These are phyloP conservation scores for Pythium dissotocum DNA, from an alignment of 352 stramenopile species.

Conservation along the genomic window DNA sequence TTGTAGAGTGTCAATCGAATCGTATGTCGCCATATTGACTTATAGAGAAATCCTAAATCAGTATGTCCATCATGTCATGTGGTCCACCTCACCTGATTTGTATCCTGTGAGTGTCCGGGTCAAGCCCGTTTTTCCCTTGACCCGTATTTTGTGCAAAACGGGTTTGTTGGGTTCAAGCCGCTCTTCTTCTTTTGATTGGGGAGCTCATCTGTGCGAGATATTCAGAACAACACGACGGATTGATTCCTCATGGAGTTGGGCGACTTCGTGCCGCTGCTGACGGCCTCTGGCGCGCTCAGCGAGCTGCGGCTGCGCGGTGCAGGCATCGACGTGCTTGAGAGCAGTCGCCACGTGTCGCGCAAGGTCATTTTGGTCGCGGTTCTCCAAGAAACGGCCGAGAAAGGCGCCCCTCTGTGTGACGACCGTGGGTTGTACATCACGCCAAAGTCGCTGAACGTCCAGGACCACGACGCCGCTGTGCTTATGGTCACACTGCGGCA, in stretches of 20 bases:
- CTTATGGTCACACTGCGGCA: slow-evolving; percentile 50
- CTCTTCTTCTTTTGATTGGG: slow-evolving; percentile 1
- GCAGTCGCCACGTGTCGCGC: slow-evolving; percentile 39
- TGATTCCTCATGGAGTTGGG: slow-evolving; percentile 24
- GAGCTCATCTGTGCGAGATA: background rate
- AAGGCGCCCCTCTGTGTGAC: slow-evolving; percentile 9
- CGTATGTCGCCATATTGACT: background rate
- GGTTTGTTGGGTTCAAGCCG: background rate
- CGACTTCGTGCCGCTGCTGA: slow-evolving; percentile 65
- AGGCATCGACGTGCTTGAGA: slow-evolving; percentile 53
- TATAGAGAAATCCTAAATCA: background rate
- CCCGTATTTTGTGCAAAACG: background rate
- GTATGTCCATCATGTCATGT: background rate
- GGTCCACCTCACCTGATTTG: slow-evolving; percentile 14
- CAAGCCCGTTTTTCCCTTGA: background rate
- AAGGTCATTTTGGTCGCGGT: slow-evolving; percentile 65
- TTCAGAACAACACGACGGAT: background rate
- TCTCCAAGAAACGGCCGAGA: slow-evolving; percentile 34
- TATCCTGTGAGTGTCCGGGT: background rate
- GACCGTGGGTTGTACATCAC: slow-evolving; percentile 63
- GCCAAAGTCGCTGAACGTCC: slow-evolving; percentile 38
- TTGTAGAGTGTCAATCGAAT: background rate
- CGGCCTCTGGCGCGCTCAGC: slow-evolving; percentile 27
- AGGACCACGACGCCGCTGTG: slow-evolving; percentile 53
- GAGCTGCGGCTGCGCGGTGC: slow-evolving; percentile 45